These are phyloP conservation scores for Fusarium sp. DNA, from an alignment of 2,329 filamentous ascomycete genomes.

Conservation along the genomic window DNA sequence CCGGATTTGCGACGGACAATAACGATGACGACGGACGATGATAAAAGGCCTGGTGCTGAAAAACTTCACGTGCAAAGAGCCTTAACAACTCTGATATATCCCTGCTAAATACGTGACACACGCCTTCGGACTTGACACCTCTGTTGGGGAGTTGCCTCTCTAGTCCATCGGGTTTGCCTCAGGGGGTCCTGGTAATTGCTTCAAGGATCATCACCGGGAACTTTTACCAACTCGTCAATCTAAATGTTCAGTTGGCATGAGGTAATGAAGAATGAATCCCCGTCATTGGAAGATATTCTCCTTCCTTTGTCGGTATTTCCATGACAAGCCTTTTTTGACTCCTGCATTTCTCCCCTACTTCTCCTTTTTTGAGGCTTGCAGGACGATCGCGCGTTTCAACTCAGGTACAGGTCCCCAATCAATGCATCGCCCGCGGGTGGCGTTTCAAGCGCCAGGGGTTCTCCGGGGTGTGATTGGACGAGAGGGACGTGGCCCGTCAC, in stretches of 20 bases:
- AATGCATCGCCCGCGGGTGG: constrained; percentile 32
- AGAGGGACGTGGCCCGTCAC: constrained; percentile 25
- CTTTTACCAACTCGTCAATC: neutral
- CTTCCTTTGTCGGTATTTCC: constrained; percentile 10
- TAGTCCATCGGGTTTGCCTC: neutral
- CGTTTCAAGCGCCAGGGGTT: constrained; percentile 33
- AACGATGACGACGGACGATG: neutral
- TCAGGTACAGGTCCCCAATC: constrained; percentile 39
- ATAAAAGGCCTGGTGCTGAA: too few species aligned
- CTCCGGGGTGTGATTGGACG: constrained; percentile 31
- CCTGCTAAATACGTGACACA: constrained; percentile 12
- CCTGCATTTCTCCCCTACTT: neutral
- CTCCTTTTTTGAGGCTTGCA: constrained; percentile 25
- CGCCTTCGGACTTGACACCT: constrained; percentile 5
- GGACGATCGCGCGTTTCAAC: constrained; percentile 40
- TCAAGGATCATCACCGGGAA: neutral
- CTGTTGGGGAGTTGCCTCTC: neutral
- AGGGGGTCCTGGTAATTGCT: neutral
- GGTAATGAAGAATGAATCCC: neutral
- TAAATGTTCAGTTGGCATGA: neutral
- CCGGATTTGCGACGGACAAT: constrained; percentile 2
- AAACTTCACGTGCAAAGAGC: constrained; percentile 8
- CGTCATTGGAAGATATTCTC: constrained; percentile 1
- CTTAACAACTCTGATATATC: neutral
- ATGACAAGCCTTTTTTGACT: neutral